Evolutionary conservation across 2,329 filamentous ascomycete genomes (phyloP).

Genomic region (Rhinocladiella similis): DNA sequence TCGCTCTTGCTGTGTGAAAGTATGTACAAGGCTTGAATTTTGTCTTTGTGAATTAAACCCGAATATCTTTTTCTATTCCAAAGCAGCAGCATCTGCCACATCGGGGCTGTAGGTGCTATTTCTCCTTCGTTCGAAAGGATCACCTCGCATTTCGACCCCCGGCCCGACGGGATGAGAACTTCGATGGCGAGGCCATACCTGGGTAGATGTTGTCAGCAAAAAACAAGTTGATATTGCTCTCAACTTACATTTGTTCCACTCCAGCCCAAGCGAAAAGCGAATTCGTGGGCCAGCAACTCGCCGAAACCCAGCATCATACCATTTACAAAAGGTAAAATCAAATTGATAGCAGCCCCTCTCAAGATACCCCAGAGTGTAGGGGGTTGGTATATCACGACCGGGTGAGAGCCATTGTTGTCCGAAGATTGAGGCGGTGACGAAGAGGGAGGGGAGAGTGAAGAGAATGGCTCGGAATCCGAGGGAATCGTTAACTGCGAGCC

Average conservation of each 20-base stretch:
- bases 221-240: not conserved
- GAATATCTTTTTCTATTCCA: slow-evolving; percentile 57
- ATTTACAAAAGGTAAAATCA: slow-evolving; percentile 94
- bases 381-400: slow-evolving; percentile 82
- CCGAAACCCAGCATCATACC: slow-evolving; percentile 98
- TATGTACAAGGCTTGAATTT: slow-evolving; percentile 12
- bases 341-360: slow-evolving; percentile 88
- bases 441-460: slow-evolving; percentile 38
- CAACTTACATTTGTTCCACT: slow-evolving; percentile 80
- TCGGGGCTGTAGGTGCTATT: slow-evolving; percentile 48
- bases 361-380: slow-evolving; percentile 84
- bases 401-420: slow-evolving; percentile 43
- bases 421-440: slow-evolving; percentile 41
- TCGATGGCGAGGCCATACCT: slow-evolving; percentile 28
- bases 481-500: slow-evolving; percentile 39
- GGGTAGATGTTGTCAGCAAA: not conserved
- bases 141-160: slow-evolving; percentile 76
- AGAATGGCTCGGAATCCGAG: slow-evolving; percentile 51
- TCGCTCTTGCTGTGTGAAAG: not conserved
- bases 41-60: slow-evolving; percentile 14
- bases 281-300: slow-evolving; percentile 94
- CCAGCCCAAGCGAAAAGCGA: slow-evolving; percentile 91
- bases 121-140: slow-evolving; percentile 56
- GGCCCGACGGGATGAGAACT: slow-evolving; percentile 66
- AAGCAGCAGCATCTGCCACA: slow-evolving; percentile 65